Evolutionary conservation across 192 early-diverging fungal species (phyloP).

Genomic region (Mortierella alpina): DNA sequence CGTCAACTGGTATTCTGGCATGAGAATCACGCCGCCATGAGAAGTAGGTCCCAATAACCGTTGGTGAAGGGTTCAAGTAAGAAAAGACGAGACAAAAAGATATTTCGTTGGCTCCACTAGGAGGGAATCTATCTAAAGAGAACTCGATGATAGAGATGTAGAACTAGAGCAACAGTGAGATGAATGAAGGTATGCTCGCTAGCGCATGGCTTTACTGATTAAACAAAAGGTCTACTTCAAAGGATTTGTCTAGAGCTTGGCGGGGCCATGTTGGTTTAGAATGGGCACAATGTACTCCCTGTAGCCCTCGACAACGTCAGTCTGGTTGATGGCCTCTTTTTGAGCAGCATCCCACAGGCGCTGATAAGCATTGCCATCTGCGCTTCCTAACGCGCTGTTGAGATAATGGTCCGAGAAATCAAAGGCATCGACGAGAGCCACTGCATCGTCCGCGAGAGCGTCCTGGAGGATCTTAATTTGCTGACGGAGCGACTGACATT

Average conservation of each 20-base stretch:
- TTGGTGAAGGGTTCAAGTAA: no score
- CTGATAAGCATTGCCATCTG: slow-evolving; percentile 80
- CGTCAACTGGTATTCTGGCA: no score
- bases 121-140: no score
- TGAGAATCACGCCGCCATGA: no score
- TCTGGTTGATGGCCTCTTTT: slow-evolving; percentile 73
- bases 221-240: neutral
- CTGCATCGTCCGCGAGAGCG: slow-evolving; percentile 70
- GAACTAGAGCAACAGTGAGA: no score
- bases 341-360: slow-evolving; percentile 69
- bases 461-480: slow-evolving; percentile 62
- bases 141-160: no score
- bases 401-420: slow-evolving; percentile 73
- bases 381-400: slow-evolving; percentile 74
- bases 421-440: slow-evolving; percentile 82
- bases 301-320: slow-evolving; percentile 62
- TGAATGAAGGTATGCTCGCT: no score
- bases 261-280: slow-evolving; percentile 35
- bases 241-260: slow-evolving; percentile 24
- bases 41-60: no score
- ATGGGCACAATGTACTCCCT: slow-evolving; percentile 54
- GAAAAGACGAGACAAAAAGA: no score
- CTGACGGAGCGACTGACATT: slow-evolving; percentile 59
- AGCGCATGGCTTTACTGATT: neutral
- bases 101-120: no score